Percentiles rank a stretch among this genome's conserved stretches.
phyloP scores from a whole-genome alignment of 129 eudicot species.

The Chrysanthemum makinoi region DNA sequence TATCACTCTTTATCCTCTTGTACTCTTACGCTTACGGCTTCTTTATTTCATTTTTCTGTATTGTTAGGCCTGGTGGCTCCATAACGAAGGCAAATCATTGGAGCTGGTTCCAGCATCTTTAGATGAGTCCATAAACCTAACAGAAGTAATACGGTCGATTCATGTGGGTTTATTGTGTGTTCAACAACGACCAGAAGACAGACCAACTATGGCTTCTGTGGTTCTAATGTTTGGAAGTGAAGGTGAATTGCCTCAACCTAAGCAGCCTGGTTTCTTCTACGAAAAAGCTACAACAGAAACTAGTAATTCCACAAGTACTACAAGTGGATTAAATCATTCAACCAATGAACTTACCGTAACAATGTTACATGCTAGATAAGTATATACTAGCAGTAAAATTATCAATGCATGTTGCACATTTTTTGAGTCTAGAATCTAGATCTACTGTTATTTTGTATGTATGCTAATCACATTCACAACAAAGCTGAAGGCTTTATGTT shows the following conservation, averaged over 20 bases:
- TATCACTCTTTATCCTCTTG: not conserved
- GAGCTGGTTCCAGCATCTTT: constrained; percentile 31
- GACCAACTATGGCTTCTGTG: constrained; percentile 45
- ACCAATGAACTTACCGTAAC: constrained; percentile 39
- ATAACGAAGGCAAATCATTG: constrained; percentile 37
- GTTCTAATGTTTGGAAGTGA: constrained; percentile 46
- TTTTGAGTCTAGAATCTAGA: not conserved
- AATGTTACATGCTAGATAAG: constrained; percentile 33
- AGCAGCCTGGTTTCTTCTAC: constrained; percentile 44
- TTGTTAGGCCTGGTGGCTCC: constrained; percentile 48
- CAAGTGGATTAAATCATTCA: constrained; percentile 21
- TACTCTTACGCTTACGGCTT: not conserved
- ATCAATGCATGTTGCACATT: not conserved
- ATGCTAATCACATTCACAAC: not conserved
- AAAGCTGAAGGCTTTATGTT: too few relatives aligned
- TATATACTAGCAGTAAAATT: constrained; percentile 6
- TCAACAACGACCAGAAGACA: constrained; percentile 50
- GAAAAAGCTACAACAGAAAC: constrained; percentile 32
- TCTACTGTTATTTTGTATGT: not conserved
- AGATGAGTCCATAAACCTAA: constrained; percentile 8
- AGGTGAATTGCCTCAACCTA: constrained; percentile 36
- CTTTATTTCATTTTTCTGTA: not conserved
- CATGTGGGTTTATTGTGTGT: constrained; percentile 47
- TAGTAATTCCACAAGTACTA: constrained; percentile 35
- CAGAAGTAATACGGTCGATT: constrained; percentile 33